Base-by-base conservation (phyloP, 495 filamentous ascomycete genomes). In the Annulohypoxylon stygium region DNA sequence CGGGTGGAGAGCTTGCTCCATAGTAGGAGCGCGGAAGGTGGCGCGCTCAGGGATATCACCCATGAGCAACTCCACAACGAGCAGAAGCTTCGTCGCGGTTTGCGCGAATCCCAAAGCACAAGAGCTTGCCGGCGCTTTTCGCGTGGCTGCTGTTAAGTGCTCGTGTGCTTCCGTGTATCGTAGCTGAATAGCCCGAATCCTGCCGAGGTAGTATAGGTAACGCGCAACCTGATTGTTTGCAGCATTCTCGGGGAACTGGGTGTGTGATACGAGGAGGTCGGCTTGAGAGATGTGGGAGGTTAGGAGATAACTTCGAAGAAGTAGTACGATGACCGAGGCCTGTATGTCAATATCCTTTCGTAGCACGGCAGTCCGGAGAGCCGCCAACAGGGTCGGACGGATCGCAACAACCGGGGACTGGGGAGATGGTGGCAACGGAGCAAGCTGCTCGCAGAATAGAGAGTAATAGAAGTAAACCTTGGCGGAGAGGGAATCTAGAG, bases 381-480 rank as follows among this genome's bases (percentile, higher is more conserved):
- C 97, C 58, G 92, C 88, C 54, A 99, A 88, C 39, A 99, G 88
- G 67, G 90, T 89, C 47, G 94, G 93, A 43, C 97, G 93, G 77
- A 97, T 96, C 18, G 88, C 87, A 30, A 96, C 91, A 77, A 97
- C 88, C 2, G 93, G 89, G 14, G 95, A 93, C 69, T 91, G 89
- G 16, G 93, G 91, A 20, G 94, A 96, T 14, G 96, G 95, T 64
- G 97, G 93, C 23, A 95, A 86, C 11, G 94, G 94, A 60, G 89
- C 87, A 50, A 95, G 87, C 81, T 95, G 90, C 85, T 99, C 96
- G 81, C 90, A 92, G 85, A 98, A 98, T 63, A 98, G 84, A 53
- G 92, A 93, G 81, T 93, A 97, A 85, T 99, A 99, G 82, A 97
- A 98, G 87, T 98, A 99, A 64, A 96, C 93, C 78, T 95, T 94